Percentiles rank a stretch among this genome's conserved stretches.
Evolutionary conservation across 306 rosid genomes (phyloP).

Genomic region (Crotalaria pallida): DNA sequence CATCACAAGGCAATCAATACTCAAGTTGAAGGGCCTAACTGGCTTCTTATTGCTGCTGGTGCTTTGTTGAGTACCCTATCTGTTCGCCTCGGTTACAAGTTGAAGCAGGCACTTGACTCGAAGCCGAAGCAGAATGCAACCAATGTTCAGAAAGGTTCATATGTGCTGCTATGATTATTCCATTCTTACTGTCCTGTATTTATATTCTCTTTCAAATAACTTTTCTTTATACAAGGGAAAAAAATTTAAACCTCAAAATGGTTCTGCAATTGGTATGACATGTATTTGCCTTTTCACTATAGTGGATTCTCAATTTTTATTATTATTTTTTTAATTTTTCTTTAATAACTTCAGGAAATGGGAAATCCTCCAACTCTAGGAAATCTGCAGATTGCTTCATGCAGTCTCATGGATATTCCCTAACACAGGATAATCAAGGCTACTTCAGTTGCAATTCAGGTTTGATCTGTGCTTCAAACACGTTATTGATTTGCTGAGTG

Average conservation of each 20-base stretch:
- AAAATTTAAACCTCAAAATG: neutral
- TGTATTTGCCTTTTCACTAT: neutral
- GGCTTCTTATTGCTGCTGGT: conserved; percentile 91
- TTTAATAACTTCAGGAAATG: conserved; percentile 45
- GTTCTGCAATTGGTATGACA: neutral
- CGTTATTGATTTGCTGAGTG: neutral
- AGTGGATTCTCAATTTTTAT: conserved; percentile 20
- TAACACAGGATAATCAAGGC: conserved; percentile 48
- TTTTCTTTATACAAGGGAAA: neutral
- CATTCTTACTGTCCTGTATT: neutral
- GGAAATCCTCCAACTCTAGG: conserved; percentile 48
- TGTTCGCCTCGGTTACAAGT: conserved; percentile 78
- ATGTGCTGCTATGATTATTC: neutral
- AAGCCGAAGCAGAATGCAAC: conserved; percentile 54
- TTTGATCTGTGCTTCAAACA: conserved; percentile 23
- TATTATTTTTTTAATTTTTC: no score
- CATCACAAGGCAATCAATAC: conserved; percentile 45
- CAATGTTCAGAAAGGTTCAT: conserved; percentile 29
- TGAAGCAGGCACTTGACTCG: conserved; percentile 72
- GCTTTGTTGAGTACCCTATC: conserved; percentile 83
- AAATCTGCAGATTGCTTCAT: conserved; percentile 43
- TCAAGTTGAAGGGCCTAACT: conserved; percentile 63
- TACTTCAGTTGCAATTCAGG: conserved; percentile 73
- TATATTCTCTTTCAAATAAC: neutral
- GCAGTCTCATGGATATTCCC: conserved; percentile 59